phyloP scores from a whole-genome alignment of 345 rosid species.

The Acer yangbiense region DNA sequence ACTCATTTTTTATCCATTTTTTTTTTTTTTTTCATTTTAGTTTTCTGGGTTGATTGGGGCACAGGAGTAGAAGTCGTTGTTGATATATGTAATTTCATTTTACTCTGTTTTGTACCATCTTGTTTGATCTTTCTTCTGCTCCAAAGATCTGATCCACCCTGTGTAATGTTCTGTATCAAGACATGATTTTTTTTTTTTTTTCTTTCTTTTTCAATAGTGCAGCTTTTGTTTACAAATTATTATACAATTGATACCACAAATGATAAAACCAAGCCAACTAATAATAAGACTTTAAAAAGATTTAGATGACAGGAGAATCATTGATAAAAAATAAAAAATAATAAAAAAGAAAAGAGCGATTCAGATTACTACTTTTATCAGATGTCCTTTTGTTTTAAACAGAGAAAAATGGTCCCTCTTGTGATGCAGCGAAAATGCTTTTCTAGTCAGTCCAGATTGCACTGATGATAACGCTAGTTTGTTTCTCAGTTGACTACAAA shows the following conservation, averaged over 20 bases:
- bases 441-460: not conserved
- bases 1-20: not conserved
- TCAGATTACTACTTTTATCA: not conserved
- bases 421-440: not conserved
- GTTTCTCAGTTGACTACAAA: not conserved
- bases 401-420: not conserved
- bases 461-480: not conserved
- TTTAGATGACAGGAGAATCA: not conserved
- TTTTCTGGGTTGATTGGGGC: not conserved
- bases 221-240: not conserved
- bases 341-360: no score
- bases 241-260: no score
- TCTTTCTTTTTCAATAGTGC: not conserved
- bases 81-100: not conserved
- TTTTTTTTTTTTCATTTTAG: not conserved
- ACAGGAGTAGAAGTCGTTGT: not conserved
- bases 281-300: not conserved
- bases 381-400: not conserved
- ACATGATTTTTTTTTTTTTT: no score
- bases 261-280: no score
- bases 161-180: not conserved
- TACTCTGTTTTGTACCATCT: not conserved
- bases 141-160: not conserved
- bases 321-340: no score
- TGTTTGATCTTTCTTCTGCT: constrained; percentile 1